A percentile compares a stretch with the other conserved stretches of the same genome.
Conservation (phyloP, 768 basidiomycete species). For the Chalciporus chontae region DNA sequence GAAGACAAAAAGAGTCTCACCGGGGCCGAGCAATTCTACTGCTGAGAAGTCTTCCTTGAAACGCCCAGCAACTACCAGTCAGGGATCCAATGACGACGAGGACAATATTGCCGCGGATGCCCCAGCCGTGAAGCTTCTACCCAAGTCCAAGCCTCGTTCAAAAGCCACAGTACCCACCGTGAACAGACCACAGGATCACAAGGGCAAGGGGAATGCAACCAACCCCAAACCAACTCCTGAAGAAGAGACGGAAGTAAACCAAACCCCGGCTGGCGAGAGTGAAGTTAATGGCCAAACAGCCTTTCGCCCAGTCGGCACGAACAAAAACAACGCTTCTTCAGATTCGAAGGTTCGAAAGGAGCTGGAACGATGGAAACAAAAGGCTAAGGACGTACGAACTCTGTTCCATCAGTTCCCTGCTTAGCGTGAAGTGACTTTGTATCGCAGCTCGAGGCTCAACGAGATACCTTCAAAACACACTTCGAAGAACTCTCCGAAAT, state of each 20-base stretch:
- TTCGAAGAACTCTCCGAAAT: constrained; percentile 57
- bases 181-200: constrained; percentile 6
- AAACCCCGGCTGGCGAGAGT: not conserved
- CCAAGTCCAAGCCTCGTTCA: constrained; percentile 18
- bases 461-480: constrained; percentile 47
- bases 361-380: constrained; percentile 31
- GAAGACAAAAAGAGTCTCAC: constrained; percentile 15
- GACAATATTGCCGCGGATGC: constrained; percentile 2
- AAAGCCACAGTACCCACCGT: constrained; percentile 3
- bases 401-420: not conserved
- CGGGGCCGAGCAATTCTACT: constrained; percentile 10
- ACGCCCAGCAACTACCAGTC: not conserved
- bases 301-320: constrained; percentile 10
- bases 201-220: constrained; percentile 9
- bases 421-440: not conserved
- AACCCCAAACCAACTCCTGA: constrained; percentile 8
- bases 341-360: constrained; percentile 19
- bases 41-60: constrained; percentile 19
- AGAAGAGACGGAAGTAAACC: constrained; percentile 16
- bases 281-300: constrained; percentile 1
- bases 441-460: constrained; percentile 35
- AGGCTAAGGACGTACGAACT: constrained; percentile 22
- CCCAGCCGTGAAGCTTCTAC: constrained; percentile 3
- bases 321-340: constrained; percentile 10
- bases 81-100: not conserved